Base-by-base conservation (phyloP, 768 basidiomycete species). In the Auriscalpium vulgare region DNA sequence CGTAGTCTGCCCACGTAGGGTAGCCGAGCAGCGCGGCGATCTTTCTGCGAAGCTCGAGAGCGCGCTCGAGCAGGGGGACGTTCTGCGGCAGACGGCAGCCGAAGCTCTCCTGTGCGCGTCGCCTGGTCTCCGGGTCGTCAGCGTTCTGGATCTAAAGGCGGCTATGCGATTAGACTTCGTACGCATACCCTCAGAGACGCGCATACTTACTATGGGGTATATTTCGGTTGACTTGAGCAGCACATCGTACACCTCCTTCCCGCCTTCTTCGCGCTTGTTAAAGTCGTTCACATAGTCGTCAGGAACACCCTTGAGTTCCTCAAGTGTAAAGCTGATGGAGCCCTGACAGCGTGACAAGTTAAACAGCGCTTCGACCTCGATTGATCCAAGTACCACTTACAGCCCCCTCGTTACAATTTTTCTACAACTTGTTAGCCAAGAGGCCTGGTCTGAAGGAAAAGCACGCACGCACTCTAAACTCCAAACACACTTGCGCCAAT, bases 361-460 rank as follows among this genome's bases (percentile, higher is more conserved):
- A 17, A 50, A 37, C 17, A 37, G 53, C 44, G 55, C 13, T 10
- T 29, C 23, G 23, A 29, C 23, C 23, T 29, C 3, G 23, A 29
- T 5, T 29, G 23, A 29, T 29, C 23, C 23, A 29, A n/a, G n/a
- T 29, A 29, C 23, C 16, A 59, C 74, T 56, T 59, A 87, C 88
- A 47, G 87, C 83, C 66, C 94, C 91, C 68, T 95, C 91, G 63
- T 92, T 92, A 72, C 86, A 91, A 71, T 91, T 90, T 84, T 87
- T 89, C 85, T 88, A 40, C 19, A 34, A 7, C 47, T 46, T 29
- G 23, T 29, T 29, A 29, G 2, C 5, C 23, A 29, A 29, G 45
- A n/a, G 37, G 13, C n/a, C n/a, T 16, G 4, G 29, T 36, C 13
- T 34, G 17, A 29, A 35, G 46, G 44, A 5, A 56, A 4, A 48